phyloP scores from a whole-genome alignment of 2,329 filamentous ascomycete genomes.

The Colletotrichum gloeosporioides region DNA sequence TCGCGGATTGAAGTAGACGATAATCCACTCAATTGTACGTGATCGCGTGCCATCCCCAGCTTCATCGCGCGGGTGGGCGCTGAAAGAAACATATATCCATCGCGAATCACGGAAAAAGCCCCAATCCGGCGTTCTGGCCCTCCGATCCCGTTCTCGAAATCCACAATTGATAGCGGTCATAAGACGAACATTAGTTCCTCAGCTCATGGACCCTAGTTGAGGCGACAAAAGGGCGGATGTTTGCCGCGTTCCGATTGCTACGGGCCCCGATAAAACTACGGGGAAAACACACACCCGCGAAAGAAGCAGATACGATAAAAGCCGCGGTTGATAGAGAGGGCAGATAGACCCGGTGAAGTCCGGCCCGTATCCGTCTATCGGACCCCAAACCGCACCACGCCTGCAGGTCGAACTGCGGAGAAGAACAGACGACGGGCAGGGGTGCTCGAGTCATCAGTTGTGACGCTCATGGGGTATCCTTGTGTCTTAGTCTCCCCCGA shows the following conservation, averaged over 20 bases:
- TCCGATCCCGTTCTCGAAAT: not conserved
- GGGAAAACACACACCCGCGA: not conserved
- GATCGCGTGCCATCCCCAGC: not conserved
- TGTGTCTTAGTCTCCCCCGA: not conserved
- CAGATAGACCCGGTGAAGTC: conserved; percentile 5
- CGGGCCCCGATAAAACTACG: not conserved
- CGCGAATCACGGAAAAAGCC: not conserved
- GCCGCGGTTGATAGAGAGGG: conserved; percentile 6
- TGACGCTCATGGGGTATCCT: not conserved
- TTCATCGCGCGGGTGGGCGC: not conserved
- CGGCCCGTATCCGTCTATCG: conserved; percentile 9
- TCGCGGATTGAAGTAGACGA: not conserved
- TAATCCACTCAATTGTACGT: not conserved
- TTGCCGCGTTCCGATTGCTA: not conserved
- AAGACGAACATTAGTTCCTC: not conserved
- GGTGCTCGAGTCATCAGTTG: not conserved
- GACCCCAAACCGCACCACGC: not conserved
- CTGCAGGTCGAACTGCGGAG: conserved; percentile 11
- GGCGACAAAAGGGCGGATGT: not conserved
- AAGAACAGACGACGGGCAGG: not conserved
- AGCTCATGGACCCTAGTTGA: not conserved
- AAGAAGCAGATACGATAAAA: not conserved
- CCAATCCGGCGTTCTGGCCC: not conserved
- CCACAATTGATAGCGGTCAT: conserved; percentile 20
- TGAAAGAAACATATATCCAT: conserved; percentile 6